Conservation (phyloP, 345 rosid genomes). For the Triadica sebifera region DNA sequence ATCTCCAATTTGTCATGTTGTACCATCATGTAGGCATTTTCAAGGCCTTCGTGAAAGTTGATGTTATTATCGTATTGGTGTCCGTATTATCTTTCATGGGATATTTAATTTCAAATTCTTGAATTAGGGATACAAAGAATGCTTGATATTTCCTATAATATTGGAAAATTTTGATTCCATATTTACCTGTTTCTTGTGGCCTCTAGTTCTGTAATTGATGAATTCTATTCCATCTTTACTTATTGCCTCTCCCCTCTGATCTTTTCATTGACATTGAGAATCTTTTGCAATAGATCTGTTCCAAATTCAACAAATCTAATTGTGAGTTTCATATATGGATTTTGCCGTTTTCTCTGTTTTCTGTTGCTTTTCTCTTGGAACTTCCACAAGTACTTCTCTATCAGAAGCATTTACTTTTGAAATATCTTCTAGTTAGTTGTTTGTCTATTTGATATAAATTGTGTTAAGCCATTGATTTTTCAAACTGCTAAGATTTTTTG, state of each 20-base stretch:
- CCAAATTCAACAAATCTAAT: not conserved
- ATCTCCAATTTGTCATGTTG: not conserved
- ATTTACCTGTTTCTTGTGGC: not conserved
- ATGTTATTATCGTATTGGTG: not conserved
- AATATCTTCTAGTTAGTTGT: not conserved
- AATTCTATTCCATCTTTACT: not conserved
- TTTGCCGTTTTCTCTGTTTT: not conserved
- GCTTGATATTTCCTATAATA: not conserved
- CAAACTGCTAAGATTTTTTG: not conserved
- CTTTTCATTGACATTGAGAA: not conserved
- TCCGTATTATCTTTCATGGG: not conserved
- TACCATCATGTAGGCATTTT: not conserved
- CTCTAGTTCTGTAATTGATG: not conserved
- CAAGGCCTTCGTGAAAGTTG: not conserved
- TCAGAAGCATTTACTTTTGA: not conserved
- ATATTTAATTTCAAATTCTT: slow-evolving; percentile 3
- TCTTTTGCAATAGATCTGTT: not conserved
- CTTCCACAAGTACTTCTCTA: not conserved
- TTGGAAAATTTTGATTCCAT: not conserved
- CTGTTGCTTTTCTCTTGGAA: not conserved
- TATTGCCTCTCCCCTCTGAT: not conserved
- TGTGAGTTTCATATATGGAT: too few species aligned
- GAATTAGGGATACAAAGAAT: not conserved
- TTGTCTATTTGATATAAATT: not conserved
- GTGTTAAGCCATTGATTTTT: not conserved